Conservation (phyloP, 495 filamentous ascomycete species). For the Penicillium cataractarum region DNA sequence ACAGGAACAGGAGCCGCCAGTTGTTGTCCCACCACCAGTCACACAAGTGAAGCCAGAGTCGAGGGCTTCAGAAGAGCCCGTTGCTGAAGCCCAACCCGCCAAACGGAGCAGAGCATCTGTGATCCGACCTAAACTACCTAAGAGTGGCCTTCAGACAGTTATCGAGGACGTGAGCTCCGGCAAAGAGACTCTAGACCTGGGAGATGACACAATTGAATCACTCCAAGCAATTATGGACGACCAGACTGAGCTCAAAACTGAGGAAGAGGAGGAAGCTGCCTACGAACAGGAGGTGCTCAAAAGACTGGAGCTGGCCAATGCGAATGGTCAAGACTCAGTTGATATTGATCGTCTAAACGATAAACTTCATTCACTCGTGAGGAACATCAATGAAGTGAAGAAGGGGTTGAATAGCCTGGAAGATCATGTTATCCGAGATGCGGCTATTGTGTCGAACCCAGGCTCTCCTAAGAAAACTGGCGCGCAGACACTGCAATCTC, state of each 20-base stretch:
- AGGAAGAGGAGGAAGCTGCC: conserved; percentile 42
- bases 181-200: conserved; percentile 47
- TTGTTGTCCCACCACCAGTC: neutral
- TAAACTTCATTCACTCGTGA: conserved; percentile 59
- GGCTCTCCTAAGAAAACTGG: conserved; percentile 11
- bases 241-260: conserved; percentile 37
- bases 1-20: conserved; percentile 7
- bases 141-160: conserved; percentile 56
- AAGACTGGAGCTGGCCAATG: conserved; percentile 38
- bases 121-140: conserved; percentile 48
- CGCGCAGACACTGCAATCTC: conserved; percentile 14
- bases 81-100: conserved; percentile 6
- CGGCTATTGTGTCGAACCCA: conserved; percentile 25
- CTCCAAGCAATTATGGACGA: conserved; percentile 59
- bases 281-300: conserved; percentile 40
- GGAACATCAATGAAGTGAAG: conserved; percentile 67
- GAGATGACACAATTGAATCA: conserved; percentile 66
- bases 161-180: conserved; percentile 55
- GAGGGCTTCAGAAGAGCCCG: conserved; percentile 3
- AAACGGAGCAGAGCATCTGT: conserved; percentile 31
- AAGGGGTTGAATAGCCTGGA: conserved; percentile 69
- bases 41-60: conserved; percentile 16
- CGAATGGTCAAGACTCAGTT: conserved; percentile 45
- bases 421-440: conserved; percentile 55
- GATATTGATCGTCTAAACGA: conserved; percentile 62